Percentiles rank a stretch among this genome's conserved stretches.
Evolutionary conservation across 345 rosid species (phyloP).

Genomic region (Salix brachista): DNA sequence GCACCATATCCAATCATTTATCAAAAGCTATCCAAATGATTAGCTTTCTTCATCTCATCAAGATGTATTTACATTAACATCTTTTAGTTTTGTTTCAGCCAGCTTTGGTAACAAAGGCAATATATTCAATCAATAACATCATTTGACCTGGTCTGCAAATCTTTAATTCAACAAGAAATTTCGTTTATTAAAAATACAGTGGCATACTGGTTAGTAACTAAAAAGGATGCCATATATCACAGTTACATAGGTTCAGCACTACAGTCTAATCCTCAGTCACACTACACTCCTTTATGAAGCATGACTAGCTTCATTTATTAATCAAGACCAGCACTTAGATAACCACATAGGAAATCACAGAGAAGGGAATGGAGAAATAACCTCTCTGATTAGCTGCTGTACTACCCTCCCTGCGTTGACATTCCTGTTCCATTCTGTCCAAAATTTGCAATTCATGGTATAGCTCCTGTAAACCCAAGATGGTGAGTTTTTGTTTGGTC

Average conservation of each 20-base stretch:
- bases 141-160: not conserved
- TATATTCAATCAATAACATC: not conserved
- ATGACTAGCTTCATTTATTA: not conserved
- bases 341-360: not conserved
- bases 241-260: not conserved
- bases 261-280: not conserved
- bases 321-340: not conserved
- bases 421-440: constrained; percentile 26
- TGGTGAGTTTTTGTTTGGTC: not conserved
- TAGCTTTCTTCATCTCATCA: not conserved
- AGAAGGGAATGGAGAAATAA: not conserved
- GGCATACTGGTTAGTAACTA: not conserved
- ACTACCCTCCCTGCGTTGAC: constrained; percentile 3
- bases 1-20: not conserved
- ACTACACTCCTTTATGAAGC: not conserved
- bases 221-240: not conserved
- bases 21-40: not conserved
- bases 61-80: not conserved
- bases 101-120: not conserved
- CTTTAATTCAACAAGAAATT: not conserved
- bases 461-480: constrained; percentile 22
- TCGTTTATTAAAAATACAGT: not conserved
- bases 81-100: not conserved
- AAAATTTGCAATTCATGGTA: constrained; percentile 26
- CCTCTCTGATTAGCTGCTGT: constrained; percentile 13